phyloP scores from a whole-genome alignment of 371 early-diverging fungal species.

The Mucor piriformis region DNA sequence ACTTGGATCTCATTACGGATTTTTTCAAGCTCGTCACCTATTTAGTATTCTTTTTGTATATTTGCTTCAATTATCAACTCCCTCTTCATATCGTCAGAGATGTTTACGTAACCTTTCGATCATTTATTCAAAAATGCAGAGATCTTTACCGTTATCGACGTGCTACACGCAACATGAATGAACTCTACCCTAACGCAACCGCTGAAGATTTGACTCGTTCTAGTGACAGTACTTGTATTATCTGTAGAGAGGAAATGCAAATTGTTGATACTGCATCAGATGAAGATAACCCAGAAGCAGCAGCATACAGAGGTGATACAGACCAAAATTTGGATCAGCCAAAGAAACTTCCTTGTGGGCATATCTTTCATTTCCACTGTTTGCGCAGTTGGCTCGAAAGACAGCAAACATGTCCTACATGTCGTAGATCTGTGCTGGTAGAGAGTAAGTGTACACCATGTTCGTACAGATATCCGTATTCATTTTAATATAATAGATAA shows the following conservation, averaged over 20 bases:
- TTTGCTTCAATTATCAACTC: constrained; percentile 79
- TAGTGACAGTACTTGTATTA: constrained; percentile 92
- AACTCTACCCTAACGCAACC: constrained; percentile 90
- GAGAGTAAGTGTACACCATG: constrained; percentile 26
- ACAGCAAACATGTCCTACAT: constrained; percentile 99
- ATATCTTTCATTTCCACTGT: constrained; percentile 98
- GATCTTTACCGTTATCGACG: constrained; percentile 89
- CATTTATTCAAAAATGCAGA: constrained; percentile 84
- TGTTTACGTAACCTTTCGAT: constrained; percentile 90
- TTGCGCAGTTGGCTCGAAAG: constrained; percentile 98
- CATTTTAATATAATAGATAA: constrained; percentile 25
- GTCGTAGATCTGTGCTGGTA: constrained; percentile 63
- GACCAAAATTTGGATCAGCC: constrained; percentile 65
- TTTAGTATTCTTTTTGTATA: constrained; percentile 81
- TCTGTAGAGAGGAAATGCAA: constrained; percentile 96
- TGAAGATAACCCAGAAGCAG: constrained; percentile 24
- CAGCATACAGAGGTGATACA: constrained; percentile 26
- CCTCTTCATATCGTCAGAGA: constrained; percentile 96
- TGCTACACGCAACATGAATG: constrained; percentile 95
- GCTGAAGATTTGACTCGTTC: constrained; percentile 75
- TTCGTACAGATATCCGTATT: no score
- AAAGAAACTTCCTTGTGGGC: constrained; percentile 96
- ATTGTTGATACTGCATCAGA: constrained; percentile 1
- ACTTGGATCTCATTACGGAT: constrained; percentile 84
- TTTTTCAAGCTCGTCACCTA: constrained; percentile 89